Base-by-base conservation (phyloP, 2,329 filamentous ascomycete genomes). In the Akanthomyces muscarius region DNA sequence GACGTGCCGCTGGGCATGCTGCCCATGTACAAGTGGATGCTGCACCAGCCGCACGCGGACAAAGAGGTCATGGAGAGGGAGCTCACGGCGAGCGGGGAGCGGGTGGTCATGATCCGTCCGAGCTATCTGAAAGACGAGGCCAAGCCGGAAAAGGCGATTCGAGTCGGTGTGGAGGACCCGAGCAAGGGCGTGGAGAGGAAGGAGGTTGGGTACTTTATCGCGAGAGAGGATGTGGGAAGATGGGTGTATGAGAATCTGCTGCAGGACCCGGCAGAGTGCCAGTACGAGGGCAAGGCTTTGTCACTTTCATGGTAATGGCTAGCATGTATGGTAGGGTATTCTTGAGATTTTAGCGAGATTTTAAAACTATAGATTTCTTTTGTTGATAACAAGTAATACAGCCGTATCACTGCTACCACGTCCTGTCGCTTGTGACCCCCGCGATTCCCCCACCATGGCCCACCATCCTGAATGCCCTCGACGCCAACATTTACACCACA, bases 1-100 rank as follows among this genome's bases (percentile, higher is more conserved):
- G 81, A 83, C 64, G 70, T 80, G 45, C 81, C 82, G 1, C 52
- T 81, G 5, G 62, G 74, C 0, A 70, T 80, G 65, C 50, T 73
- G 3, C 80, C 80, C 0, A 64, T 84, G 11, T 84, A 83, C 67
- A 70, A 74, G 10, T 65, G 72, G 55, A 60, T 78, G 44, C 70
- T 83, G 4, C 67, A 68, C 44, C 72, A 72, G 33, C 77, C 81
- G 13, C 81, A 82, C 67, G 69, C 61, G 11, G 82, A 84, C 66
- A 85, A 84, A 72, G 70, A 68, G 55, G 72, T 68, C 28, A 81
- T 82, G 79, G 81, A 84, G 70, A 54, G 67, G 33, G 47, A 18
- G 5, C 51, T 79, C 6, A 55, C 45, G 0, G 68, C 42, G 2
- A 70, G 69, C 52, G 70, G 65, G 5, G 76, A 78, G 64, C 64